Conservation (phyloP, 306 rosid genomes). For the Amphicarpaea edgeworthii region DNA sequence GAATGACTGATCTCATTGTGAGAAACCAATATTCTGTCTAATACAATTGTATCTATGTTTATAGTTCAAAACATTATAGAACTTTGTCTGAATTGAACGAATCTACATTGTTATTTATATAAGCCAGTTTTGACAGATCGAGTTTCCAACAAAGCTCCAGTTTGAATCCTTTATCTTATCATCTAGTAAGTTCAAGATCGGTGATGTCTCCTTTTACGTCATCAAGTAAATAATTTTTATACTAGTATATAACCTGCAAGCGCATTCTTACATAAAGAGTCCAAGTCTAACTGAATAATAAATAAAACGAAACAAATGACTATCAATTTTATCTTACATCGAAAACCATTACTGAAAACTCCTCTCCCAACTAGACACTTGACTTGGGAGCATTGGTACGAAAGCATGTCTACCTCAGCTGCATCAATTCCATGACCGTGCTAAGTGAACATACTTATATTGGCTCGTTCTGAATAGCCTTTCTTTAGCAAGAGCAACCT, state of each 20-base stretch:
- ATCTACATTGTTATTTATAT: neutral
- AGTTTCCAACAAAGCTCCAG: constrained; percentile 17
- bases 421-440: constrained; percentile 41
- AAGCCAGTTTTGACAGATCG: neutral
- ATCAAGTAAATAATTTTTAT: neutral
- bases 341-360: constrained; percentile 21
- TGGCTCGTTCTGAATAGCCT: constrained; percentile 25
- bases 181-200: neutral
- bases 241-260: constrained; percentile 16
- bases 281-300: constrained; percentile 34
- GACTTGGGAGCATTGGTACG: constrained; percentile 38
- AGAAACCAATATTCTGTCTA: neutral
- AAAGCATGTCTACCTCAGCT: constrained; percentile 31
- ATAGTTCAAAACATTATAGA: neutral
- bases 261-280: constrained; percentile 30
- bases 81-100: neutral
- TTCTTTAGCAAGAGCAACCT: constrained; percentile 81
- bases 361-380: constrained; percentile 35
- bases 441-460: constrained; percentile 16
- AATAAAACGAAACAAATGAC: constrained; percentile 17
- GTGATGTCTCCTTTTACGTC: neutral
- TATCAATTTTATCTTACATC: constrained; percentile 16
- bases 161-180: constrained; percentile 4
- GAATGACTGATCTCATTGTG: neutral
- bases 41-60: neutral